phyloP scores from a whole-genome alignment of 2,329 filamentous ascomycete genomes.

The Xylariaceae sp. region DNA sequence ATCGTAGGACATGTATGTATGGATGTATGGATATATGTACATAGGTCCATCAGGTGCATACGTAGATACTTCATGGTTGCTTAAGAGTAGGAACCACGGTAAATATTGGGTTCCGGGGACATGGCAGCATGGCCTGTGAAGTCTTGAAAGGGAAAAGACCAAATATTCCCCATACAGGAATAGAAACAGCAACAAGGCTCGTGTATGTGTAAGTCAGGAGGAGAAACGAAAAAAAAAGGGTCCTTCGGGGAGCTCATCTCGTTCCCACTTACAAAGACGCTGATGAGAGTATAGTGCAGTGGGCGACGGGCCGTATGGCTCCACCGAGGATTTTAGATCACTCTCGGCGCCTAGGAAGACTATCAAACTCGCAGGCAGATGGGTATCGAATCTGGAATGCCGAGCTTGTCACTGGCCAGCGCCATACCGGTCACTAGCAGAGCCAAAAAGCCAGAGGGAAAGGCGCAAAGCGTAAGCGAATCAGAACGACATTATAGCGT shows the following conservation, averaged over 20 bases:
- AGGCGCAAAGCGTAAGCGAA: slow-evolving; percentile 10
- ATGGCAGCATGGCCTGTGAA: not conserved
- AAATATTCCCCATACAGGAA: not conserved
- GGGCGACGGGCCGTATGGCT: not conserved
- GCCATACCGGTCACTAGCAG: slow-evolving; percentile 11
- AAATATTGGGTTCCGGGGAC: not conserved
- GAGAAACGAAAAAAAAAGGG: not conserved
- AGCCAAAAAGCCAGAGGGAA: slow-evolving; percentile 10
- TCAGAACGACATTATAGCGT: slow-evolving; percentile 11
- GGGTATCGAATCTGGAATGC: slow-evolving; percentile 5
- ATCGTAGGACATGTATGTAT: not conserved
- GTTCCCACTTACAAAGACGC: not conserved
- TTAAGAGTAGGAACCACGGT: not conserved
- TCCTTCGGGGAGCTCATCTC: not conserved
- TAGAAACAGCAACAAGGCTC: not conserved
- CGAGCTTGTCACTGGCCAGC: slow-evolving; percentile 15
- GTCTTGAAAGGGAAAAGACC: not conserved
- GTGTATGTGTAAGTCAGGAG: not conserved
- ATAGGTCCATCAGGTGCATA: no score
- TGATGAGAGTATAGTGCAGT: not conserved
- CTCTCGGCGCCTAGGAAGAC: slow-evolving; percentile 8
- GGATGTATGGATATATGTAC: not conserved
- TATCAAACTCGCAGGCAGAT: slow-evolving; percentile 15
- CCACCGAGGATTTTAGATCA: slow-evolving; percentile 8
- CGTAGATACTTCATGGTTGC: not conserved